A percentile compares a stretch with the other conserved stretches of the same genome.
Conservation (phyloP, 225 moss, liverwort and hornwort species). For the Sphagnum tenellum region DNA sequence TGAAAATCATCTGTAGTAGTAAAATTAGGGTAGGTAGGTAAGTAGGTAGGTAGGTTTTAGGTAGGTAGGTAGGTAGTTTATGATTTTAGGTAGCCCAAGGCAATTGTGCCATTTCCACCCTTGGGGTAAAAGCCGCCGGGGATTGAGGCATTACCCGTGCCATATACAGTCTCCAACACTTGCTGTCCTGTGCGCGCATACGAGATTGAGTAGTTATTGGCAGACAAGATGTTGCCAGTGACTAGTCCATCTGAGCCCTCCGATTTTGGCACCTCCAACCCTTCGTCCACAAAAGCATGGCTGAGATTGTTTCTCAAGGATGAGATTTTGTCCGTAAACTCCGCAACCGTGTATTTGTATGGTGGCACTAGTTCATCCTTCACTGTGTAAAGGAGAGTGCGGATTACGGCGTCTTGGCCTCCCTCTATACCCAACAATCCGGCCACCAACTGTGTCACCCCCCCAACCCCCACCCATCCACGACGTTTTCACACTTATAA, state of each 20-base stretch:
- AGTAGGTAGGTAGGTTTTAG: no score
- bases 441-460: constrained; percentile 26
- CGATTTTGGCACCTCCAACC: not conserved
- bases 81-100: constrained; percentile 18
- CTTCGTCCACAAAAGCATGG: constrained; percentile 17
- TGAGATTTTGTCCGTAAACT: constrained; percentile 28
- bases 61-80: no score
- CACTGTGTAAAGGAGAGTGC: constrained; percentile 31
- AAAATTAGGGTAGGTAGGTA: no score
- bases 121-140: constrained; percentile 53
- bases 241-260: no score
- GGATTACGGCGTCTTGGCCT: constrained; percentile 37
- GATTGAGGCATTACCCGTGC: constrained; percentile 50
- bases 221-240: constrained; percentile 27
- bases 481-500: no score
- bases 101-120: constrained; percentile 28
- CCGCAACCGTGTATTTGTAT: constrained; percentile 27
- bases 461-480: no score
- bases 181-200: constrained; percentile 20
- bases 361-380: constrained; percentile 19
- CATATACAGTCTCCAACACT: constrained; percentile 46
- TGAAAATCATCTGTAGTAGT: no score
- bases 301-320: constrained; percentile 6
- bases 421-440: constrained; percentile 37
- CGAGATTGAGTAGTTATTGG: constrained; percentile 31